Evolutionary conservation across 495 filamentous ascomycete species (phyloP).

Genomic region (Haplographium delicatum): DNA sequence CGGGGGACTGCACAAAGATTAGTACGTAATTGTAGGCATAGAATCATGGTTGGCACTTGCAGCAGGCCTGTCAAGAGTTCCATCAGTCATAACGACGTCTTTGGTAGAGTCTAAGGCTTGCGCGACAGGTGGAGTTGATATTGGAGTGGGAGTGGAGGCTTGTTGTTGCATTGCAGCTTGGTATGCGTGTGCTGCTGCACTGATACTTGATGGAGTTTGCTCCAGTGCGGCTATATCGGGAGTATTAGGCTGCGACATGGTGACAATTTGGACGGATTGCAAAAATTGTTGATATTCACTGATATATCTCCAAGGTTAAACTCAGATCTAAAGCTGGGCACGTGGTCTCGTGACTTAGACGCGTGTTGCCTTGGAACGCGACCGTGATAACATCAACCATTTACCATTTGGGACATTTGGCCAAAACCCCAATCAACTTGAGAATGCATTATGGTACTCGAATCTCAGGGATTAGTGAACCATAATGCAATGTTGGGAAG

Average conservation of each 20-base stretch:
- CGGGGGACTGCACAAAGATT: slow-evolving; percentile 17
- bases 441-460: slow-evolving; percentile 23
- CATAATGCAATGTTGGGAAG: slow-evolving; percentile 33
- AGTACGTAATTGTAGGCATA: background rate
- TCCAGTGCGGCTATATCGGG: slow-evolving; percentile 9
- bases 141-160: slow-evolving; percentile 4
- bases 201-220: background rate
- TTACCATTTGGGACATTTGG: too few species aligned
- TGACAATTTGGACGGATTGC: background rate
- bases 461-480: slow-evolving; percentile 3
- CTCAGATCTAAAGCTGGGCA: too few species aligned
- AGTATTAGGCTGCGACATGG: slow-evolving; percentile 13
- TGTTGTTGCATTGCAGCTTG: slow-evolving; percentile 16
- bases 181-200: slow-evolving; percentile 13
- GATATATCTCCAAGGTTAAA: too few species aligned
- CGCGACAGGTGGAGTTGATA: slow-evolving; percentile 3
- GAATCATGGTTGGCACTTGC: slow-evolving; percentile 9
- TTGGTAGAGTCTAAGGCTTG: background rate
- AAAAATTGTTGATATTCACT: background rate
- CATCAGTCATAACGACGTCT: slow-evolving; percentile 31
- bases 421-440: too few species aligned
- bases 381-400: too few species aligned
- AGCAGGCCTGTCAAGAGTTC: slow-evolving; percentile 18
- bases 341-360: slow-evolving; percentile 12
- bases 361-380: slow-evolving; percentile 2